phyloP scores from a whole-genome alignment of 441 rosid genomes.

The Arabidopsis hybrid region DNA sequence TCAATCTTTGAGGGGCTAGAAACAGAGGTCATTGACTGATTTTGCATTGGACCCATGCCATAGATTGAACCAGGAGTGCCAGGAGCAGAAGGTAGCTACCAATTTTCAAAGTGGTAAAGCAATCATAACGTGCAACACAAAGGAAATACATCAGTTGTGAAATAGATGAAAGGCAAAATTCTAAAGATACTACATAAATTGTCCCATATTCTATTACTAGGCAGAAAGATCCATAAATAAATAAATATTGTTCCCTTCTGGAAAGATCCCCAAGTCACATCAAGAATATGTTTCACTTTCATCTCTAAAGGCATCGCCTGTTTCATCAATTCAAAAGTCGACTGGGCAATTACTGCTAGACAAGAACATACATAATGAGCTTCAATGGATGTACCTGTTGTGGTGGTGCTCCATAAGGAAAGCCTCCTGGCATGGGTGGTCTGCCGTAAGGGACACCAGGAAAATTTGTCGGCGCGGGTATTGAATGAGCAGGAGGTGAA shows the following conservation, averaged over 20 bases:
- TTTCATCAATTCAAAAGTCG: conserved; percentile 3
- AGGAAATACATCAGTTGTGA: conserved; percentile 28
- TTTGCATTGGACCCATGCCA: conserved; percentile 57
- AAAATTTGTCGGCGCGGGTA: conserved; percentile 50
- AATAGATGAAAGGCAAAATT: conserved; percentile 7
- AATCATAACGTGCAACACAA: conserved; percentile 25
- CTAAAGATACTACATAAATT: conserved; percentile 1
- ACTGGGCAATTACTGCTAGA: neutral
- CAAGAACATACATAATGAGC: conserved; percentile 17
- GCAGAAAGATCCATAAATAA: neutral
- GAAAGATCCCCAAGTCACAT: neutral
- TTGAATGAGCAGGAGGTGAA: conserved; percentile 51
- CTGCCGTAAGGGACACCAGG: conserved; percentile 54
- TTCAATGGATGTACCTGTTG: conserved; percentile 49
- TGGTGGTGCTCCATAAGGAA: conserved; percentile 63
- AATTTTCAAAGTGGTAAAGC: conserved; percentile 39
- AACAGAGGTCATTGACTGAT: conserved; percentile 55
- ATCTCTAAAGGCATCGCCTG: conserved; percentile 21
- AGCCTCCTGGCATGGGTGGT: conserved; percentile 38
- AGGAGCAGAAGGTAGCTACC: conserved; percentile 51
- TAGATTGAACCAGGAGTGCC: conserved; percentile 49
- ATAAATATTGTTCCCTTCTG: conserved; percentile 14
- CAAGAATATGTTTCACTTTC: conserved; percentile 10
- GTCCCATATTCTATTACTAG: conserved; percentile 9
- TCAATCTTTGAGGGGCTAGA: conserved; percentile 58